A percentile compares a stretch with the other conserved stretches of the same genome.
Conservation (phyloP, 441 rosid genomes). For the Codiaeum variegatum region DNA sequence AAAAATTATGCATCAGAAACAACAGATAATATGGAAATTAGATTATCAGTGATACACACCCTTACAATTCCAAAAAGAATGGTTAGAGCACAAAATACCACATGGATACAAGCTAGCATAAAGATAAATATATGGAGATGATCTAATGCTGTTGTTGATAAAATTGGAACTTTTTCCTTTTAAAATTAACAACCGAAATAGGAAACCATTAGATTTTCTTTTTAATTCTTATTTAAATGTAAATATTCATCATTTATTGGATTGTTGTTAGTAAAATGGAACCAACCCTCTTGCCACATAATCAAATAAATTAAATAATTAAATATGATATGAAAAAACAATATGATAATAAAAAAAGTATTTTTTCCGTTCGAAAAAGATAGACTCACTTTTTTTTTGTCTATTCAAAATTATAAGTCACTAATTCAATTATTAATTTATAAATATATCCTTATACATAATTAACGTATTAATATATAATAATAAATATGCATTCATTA, state of each 20-base stretch:
- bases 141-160: constrained; percentile 66
- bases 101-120: constrained; percentile 71
- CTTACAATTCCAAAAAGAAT: constrained; percentile 70
- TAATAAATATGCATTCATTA: no score
- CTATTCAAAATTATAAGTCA: no score
- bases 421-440: no score
- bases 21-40: background rate
- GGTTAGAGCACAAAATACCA: constrained; percentile 64
- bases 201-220: background rate
- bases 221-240: background rate
- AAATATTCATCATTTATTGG: background rate
- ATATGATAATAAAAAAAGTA: no score
- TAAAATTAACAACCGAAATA: constrained; percentile 17
- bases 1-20: background rate
- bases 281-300: no score
- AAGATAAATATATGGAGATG: constrained; percentile 82
- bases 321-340: no score
- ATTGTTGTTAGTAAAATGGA: no score
- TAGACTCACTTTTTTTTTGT: no score
- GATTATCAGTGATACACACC: constrained; percentile 27
- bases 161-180: constrained; percentile 77
- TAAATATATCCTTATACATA: no score
- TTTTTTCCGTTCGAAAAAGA: no score
- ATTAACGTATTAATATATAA: no score
- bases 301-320: no score